phyloP scores from a whole-genome alignment of 1,284 basidiomycete species.

The Sanghuangporus sanghuang region DNA sequence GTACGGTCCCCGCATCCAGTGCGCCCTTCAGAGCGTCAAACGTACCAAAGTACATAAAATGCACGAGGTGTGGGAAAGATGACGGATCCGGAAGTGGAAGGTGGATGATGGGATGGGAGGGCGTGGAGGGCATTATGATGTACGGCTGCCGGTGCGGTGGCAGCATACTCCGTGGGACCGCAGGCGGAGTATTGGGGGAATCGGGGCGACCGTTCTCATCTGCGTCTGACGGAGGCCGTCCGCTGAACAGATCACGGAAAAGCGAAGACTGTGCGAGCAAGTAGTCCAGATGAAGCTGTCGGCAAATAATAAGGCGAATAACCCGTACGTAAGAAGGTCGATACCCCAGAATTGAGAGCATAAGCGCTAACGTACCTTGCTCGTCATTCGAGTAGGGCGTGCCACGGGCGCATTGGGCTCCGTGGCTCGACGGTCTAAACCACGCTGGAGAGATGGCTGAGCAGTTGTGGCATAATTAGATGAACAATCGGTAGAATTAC shows the following conservation, averaged over 20 bases:
- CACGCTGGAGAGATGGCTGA: constrained; percentile 25
- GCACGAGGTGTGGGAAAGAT: constrained; percentile 65
- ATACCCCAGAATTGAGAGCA: not conserved
- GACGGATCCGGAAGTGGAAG: constrained; percentile 74
- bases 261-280: constrained; percentile 69
- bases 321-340: constrained; percentile 6
- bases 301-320: not conserved
- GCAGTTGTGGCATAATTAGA: constrained; percentile 23
- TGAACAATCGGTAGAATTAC: constrained; percentile 18
- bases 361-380: constrained; percentile 45
- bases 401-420: constrained; percentile 41
- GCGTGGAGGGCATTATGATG: constrained; percentile 54
- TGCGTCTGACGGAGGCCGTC: constrained; percentile 55
- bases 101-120: constrained; percentile 59
- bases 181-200: constrained; percentile 20
- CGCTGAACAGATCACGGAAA: constrained; percentile 61
- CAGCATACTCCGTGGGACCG: constrained; percentile 22
- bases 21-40: constrained; percentile 54
- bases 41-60: constrained; percentile 76
- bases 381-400: constrained; percentile 47
- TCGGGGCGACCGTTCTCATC: constrained; percentile 28
- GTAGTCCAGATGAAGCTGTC: constrained; percentile 67
- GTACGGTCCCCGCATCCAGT: constrained; percentile 52
- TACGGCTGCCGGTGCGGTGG: constrained; percentile 49
- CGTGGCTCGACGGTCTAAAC: constrained; percentile 43